A percentile compares a stretch with the other conserved stretches of the same genome.
These are phyloP conservation scores for Dothidotthia symphoricarpi DNA, from an alignment of 2,329 filamentous ascomycete genomes.

Conservation along the genomic window DNA sequence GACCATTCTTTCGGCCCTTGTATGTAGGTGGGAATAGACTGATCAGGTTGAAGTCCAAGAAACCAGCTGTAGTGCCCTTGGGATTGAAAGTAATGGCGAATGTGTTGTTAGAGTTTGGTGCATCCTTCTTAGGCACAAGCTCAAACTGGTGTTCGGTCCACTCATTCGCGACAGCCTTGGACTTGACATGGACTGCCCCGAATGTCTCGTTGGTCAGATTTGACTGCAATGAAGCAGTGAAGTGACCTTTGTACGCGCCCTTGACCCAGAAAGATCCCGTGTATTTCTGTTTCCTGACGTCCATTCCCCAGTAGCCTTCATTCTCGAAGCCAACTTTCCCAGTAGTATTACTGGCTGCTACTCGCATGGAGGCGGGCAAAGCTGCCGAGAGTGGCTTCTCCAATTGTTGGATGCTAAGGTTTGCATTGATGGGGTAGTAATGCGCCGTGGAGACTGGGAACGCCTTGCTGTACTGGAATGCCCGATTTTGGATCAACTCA, in stretches of 20 bases:
- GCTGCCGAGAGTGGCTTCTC: constrained; percentile 46
- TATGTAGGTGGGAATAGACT: constrained; percentile 56
- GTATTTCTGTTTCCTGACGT: constrained; percentile 50
- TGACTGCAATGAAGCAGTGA: constrained; percentile 43
- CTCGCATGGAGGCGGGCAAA: constrained; percentile 45
- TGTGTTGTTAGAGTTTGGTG: constrained; percentile 52
- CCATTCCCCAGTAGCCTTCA: constrained; percentile 54
- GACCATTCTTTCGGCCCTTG: constrained; percentile 53
- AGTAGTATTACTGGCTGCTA: constrained; percentile 38
- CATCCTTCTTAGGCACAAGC: constrained; percentile 34
- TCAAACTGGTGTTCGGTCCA: constrained; percentile 46
- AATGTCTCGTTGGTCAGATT: constrained; percentile 46
- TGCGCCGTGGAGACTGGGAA: constrained; percentile 28
- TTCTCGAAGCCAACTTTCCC: constrained; percentile 51
- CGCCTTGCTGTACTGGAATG: constrained; percentile 57
- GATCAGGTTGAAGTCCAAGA: constrained; percentile 51
- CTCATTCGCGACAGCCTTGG: constrained; percentile 36
- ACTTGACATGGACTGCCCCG: constrained; percentile 31
- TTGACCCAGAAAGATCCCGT: constrained; percentile 53
- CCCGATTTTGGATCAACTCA: constrained; percentile 68
- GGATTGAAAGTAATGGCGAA: constrained; percentile 53
- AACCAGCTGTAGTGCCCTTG: constrained; percentile 26
- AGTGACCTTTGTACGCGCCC: constrained; percentile 34
- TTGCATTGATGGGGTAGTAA: constrained; percentile 37
- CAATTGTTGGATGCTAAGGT: constrained; percentile 41